Evolutionary conservation across 371 early-diverging fungal genomes (phyloP).

Genomic region (Apophysomyces trapeziformis): DNA sequence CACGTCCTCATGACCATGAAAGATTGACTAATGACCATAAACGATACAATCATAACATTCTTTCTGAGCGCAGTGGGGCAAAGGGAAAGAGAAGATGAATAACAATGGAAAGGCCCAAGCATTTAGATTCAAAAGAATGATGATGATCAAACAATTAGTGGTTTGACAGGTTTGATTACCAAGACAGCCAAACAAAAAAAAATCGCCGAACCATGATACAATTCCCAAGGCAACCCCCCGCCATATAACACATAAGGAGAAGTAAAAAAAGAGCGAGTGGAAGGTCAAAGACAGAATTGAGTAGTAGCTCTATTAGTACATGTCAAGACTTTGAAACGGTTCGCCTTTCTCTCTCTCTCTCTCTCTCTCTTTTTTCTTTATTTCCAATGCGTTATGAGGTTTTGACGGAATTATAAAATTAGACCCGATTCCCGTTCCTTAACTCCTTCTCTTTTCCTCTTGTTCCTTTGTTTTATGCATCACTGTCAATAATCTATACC

Average conservation of each 20-base stretch:
- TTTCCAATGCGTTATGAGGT: constrained; percentile 1
- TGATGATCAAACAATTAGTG: neutral
- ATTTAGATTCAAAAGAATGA: neutral
- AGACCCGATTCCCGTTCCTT: constrained; percentile 8
- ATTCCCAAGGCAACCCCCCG: neutral
- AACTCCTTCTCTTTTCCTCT: neutral
- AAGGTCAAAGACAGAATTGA: neutral
- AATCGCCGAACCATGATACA: constrained; percentile 6
- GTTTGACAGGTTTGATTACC: constrained; percentile 11
- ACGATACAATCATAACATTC: no score
- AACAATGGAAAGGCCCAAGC: no score
- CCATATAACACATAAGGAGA: neutral
- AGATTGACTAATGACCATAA: no score
- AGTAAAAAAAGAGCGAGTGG: neutral
- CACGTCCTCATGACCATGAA: no score
- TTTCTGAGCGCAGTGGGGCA: no score
- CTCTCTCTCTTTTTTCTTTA: no score
- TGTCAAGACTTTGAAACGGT: neutral
- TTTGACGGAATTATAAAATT: constrained; percentile 4
- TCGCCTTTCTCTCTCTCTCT: neutral
- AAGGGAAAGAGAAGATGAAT: no score
- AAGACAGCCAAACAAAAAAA: constrained; percentile 9
- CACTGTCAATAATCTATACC: constrained; percentile 16
- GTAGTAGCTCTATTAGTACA: no score
- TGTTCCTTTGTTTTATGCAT: constrained; percentile 14